phyloP scores from a whole-genome alignment of 768 basidiomycete genomes.

The Trametopsis cervina region DNA sequence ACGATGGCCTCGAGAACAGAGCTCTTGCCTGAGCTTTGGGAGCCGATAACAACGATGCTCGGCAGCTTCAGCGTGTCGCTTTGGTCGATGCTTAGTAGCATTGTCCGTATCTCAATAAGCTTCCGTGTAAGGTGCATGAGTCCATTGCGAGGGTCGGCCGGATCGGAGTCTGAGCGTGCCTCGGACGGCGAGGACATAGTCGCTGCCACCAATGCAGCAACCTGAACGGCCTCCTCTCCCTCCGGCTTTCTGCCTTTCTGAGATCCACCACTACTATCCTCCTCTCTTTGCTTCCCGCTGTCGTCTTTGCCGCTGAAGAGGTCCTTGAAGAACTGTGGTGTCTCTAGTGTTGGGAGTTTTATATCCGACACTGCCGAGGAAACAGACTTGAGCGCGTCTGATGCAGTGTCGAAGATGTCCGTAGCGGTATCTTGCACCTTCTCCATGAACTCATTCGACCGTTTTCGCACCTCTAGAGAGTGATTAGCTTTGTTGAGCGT shows the following conservation, averaged over 20 bases:
- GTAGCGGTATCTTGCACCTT: slow-evolving; percentile 62
- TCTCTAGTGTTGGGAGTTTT: slow-evolving; percentile 46
- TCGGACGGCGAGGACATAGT: slow-evolving; percentile 66
- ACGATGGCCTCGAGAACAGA: slow-evolving; percentile 96
- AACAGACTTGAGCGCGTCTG: slow-evolving; percentile 56
- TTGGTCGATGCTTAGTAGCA: slow-evolving; percentile 95
- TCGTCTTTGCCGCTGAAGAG: slow-evolving; percentile 32
- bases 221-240: slow-evolving; percentile 52
- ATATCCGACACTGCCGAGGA: slow-evolving; percentile 54
- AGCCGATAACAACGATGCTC: slow-evolving; percentile 97
- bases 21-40: slow-evolving; percentile 98
- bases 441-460: slow-evolving; percentile 58
- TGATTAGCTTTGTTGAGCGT: neutral
- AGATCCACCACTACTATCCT: slow-evolving; percentile 28
- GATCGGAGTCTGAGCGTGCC: slow-evolving; percentile 35
- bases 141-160: slow-evolving; percentile 54
- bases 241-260: slow-evolving; percentile 37
- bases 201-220: slow-evolving; percentile 73
- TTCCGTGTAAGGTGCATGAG: slow-evolving; percentile 92
- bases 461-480: slow-evolving; percentile 58
- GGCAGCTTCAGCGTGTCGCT: slow-evolving; percentile 91
- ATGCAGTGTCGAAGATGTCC: slow-evolving; percentile 67
- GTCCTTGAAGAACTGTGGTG: slow-evolving; percentile 66
- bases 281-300: slow-evolving; percentile 22
- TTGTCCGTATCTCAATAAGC: slow-evolving; percentile 91